Evolutionary conservation across 108 stramenopile genomes (phyloP).

Genomic region (Craspedostauros australis): DNA sequence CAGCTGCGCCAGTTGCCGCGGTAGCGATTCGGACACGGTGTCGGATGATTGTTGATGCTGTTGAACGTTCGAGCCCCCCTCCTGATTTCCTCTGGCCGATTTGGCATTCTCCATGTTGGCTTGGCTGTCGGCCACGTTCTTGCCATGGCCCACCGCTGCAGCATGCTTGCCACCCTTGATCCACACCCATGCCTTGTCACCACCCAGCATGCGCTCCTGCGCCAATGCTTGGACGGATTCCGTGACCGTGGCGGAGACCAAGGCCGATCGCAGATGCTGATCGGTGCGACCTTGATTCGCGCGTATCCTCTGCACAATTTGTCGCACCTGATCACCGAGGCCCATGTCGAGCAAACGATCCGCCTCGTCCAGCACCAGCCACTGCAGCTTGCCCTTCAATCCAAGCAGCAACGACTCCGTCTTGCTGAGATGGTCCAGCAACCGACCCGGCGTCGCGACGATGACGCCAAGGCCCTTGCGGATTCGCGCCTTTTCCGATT

Average conservation of each 20-base stretch:
- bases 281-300: conserved; percentile 55
- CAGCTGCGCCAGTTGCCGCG: conserved; percentile 82
- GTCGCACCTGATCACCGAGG: conserved; percentile 83
- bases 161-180: conserved; percentile 30
- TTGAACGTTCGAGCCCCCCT: background rate
- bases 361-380: conserved; percentile 93
- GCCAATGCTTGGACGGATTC: conserved; percentile 54
- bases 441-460: conserved; percentile 96
- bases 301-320: conserved; percentile 75
- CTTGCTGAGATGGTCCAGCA: conserved; percentile 90
- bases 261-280: conserved; percentile 56
- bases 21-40: conserved; percentile 64
- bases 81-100: background rate
- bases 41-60: background rate
- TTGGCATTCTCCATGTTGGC: background rate
- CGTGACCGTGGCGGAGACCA: conserved; percentile 89
- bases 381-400: conserved; percentile 61
- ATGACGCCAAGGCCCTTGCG: conserved; percentile 88
- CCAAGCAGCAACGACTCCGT: conserved; percentile 72
- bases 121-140: conserved; percentile 6
- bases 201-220: conserved; percentile 47
- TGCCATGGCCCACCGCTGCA: background rate
- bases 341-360: conserved; percentile 95
- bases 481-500: conserved; percentile 92
- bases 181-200: conserved; percentile 54